Evolutionary conservation across 2,329 filamentous ascomycete genomes (phyloP), one percentile per base, ranked within the genome.

Genomic region (Aspergillus ochraceoroseus): DNA sequence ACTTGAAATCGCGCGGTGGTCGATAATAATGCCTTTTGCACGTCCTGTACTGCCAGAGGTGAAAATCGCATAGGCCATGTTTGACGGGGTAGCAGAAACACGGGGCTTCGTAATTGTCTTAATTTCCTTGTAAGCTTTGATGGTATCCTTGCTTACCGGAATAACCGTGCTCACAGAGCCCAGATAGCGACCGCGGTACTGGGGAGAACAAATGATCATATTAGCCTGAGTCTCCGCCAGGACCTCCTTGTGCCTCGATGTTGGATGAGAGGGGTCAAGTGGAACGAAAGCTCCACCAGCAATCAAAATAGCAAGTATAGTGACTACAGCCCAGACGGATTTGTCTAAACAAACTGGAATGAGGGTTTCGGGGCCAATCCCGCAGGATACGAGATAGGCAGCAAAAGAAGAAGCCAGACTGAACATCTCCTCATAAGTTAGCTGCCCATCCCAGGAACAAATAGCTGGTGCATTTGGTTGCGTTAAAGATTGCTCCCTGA

Each of bases 31-130:
- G 2, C 60, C 63, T 48, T 66, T 66, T 7, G 63, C 57, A 6
- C 57, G 58, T 8, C 63, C 63, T 2, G 63, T 66, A 23, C 56
- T 62, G 1, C 63, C 63, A 9, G 63, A 65, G 0, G 63, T 65
- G 30, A 66, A 66, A 2, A 66, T 49, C 1, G 57, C 54, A 30
- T 64, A 64, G 3, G 61, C 56, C 54, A 59, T 54, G 32, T 59
- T 59, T 15, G 55, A 52, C 1, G 58, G 50, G 0, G 42, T 47
- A 11, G 51, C 47, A 2, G 38, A 32, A 2, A 28, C 22, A 13
- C 36, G 32, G 4, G 4, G 7, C 11, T 40, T 41, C 9, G 27
- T n/a, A 11, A 33, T 28, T 2, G 42, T 27, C 12, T 49, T 51
- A 8, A 56, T 38, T 4, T 49, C 47, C 3, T 49, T 48, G 29